Evolutionary conservation across 2,329 filamentous ascomycete species (phyloP), one percentile per base, ranked within the genome.

Genomic region (Phoma sp.): DNA sequence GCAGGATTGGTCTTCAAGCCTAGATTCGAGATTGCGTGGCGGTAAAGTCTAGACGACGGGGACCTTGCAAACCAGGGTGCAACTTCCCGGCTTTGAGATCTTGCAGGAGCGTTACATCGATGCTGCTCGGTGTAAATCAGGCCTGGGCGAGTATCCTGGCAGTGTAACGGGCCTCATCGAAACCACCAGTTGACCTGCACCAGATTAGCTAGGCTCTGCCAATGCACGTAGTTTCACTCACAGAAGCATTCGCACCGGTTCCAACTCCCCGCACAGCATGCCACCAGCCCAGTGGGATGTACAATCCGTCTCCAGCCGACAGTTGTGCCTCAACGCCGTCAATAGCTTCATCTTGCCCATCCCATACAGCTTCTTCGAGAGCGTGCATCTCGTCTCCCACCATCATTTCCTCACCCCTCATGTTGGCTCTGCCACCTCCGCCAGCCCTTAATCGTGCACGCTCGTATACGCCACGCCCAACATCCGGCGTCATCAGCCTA

Each of bases 351-450:
- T 38, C 38, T n/a, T 65, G 61, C 2, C 57, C 45, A 11, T 74
- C 77, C 95, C 93, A 98, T 2, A 96, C 82, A 3, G 83, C 86
- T 1, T 82, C 76, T 60, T 93, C 85, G 12, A 97, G 74, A 2
- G 82, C 77, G 17, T 79, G 74, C 60, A 86, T 86, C 76, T 96
- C 91, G 2, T 78, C 75, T 0, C 92, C 92, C 45, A 87, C 81
- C 92, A 98, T 97, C 93, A 98, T 97, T 70, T 96, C 92, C 10
- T 87, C 82, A 0, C 90, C 90, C 51, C 92, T 83, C 61, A 97
- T 81, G 12, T 76, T 77, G 18, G 79, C 80, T 42, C 77, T 53
- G 48, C 65, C 64, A n/a, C 60, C 66, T 68, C 77, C 68, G 89
- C 80, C 77, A 18, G 61, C 36, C 17, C 42, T 47, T 34, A 38